Conservation (phyloP, 352 stramenopile genomes). For the Lagenidium giganteum region DNA sequence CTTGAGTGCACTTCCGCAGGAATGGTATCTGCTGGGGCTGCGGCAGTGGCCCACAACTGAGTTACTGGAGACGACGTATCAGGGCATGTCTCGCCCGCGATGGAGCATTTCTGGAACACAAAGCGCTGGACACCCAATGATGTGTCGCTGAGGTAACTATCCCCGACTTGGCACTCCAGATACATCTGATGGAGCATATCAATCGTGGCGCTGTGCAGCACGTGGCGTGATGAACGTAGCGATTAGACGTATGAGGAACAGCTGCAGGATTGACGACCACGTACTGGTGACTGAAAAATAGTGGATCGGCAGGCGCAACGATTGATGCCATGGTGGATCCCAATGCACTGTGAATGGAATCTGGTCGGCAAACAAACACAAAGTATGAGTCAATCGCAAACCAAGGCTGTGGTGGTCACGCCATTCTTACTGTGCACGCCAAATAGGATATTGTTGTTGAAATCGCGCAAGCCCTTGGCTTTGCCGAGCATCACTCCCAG, state of each 20-base stretch:
- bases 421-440: constrained; percentile 51
- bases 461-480: constrained; percentile 23
- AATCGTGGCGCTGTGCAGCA: constrained; percentile 22
- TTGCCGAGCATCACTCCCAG: constrained; percentile 23
- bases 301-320: constrained; percentile 27
- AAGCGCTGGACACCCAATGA: constrained; percentile 22
- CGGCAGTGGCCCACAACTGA: constrained; percentile 18
- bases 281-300: constrained; percentile 54
- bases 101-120: constrained; percentile 29
- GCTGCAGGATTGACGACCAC: constrained; percentile 2
- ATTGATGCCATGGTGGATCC: constrained; percentile 28
- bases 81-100: constrained; percentile 14
- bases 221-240: neutral
- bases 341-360: constrained; percentile 36
- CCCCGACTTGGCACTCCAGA: constrained; percentile 34
- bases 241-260: neutral
- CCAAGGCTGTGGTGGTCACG: too few species aligned
- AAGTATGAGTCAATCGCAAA: neutral
- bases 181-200: constrained; percentile 35
- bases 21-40: constrained; percentile 5
- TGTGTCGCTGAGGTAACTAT: constrained; percentile 20
- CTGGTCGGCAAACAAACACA: constrained; percentile 12
- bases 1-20: constrained; percentile 15
- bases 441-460: constrained; percentile 32
- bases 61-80: constrained; percentile 18